Evolutionary conservation across 2,329 filamentous ascomycete genomes (phyloP).

Genomic region (Aspergillus quadrilineatus): DNA sequence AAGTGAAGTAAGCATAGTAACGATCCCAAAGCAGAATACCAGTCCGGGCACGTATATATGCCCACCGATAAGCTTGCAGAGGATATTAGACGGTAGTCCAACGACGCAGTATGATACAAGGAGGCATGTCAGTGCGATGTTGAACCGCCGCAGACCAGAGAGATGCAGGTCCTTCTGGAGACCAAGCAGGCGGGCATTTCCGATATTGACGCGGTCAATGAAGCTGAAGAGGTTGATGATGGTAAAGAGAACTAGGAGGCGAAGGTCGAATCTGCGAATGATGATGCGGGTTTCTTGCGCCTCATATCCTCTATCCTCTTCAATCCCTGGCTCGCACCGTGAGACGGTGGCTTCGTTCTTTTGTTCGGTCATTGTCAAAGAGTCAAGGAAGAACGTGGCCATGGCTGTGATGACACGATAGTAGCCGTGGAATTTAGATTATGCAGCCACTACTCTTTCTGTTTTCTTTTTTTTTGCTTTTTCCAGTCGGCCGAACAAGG

Average conservation of each 20-base stretch:
- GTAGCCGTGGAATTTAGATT: neutral
- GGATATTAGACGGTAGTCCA: constrained; percentile 11
- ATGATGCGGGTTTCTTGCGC: constrained; percentile 17
- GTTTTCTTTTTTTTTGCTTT: neutral
- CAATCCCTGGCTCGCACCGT: neutral
- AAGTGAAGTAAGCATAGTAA: constrained; percentile 7
- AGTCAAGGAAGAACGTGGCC: neutral
- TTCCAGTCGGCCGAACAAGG: neutral
- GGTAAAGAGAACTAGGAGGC: constrained; percentile 34
- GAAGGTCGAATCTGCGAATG: constrained; percentile 35
- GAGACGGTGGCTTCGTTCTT: neutral
- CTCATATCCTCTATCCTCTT: neutral
- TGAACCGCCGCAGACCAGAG: constrained; percentile 33
- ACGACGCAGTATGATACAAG: constrained; percentile 6
- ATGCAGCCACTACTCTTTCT: neutral
- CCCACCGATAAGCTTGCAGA: constrained; percentile 8
- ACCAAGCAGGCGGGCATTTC: constrained; percentile 37
- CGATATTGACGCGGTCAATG: constrained; percentile 36
- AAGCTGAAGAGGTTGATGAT: constrained; percentile 33
- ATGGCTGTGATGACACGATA: no score
- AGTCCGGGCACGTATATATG: constrained; percentile 7
- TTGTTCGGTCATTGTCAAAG: neutral
- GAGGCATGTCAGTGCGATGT: constrained; percentile 24
- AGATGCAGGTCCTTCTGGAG: constrained; percentile 28
- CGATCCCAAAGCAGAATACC: constrained; percentile 8